Evolutionary conservation across 2,329 filamentous ascomycete genomes (phyloP).

Genomic region (Ophiognomonia clavigignenti-juglandacearum): DNA sequence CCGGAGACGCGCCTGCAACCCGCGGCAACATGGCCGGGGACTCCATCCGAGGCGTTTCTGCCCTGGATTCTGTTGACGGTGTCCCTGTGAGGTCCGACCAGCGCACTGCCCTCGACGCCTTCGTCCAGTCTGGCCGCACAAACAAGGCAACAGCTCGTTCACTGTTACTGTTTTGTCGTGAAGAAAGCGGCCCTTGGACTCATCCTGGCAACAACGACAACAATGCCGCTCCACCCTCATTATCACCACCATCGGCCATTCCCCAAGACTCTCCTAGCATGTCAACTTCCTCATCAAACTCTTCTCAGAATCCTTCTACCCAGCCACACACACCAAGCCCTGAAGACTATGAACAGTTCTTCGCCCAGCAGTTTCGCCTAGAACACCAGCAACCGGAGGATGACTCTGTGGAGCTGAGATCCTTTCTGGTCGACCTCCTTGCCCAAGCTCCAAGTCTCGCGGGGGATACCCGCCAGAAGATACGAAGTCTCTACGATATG

Average conservation of each 20-base stretch:
- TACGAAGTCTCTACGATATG: constrained; percentile 22
- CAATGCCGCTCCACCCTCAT: constrained; percentile 11
- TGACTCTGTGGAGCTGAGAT: not conserved
- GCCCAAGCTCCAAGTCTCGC: not conserved
- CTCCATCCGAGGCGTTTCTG: not conserved
- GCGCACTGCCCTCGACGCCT: not conserved
- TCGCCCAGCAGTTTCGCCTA: constrained; percentile 18
- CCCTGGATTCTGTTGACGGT: not conserved
- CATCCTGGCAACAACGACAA: not conserved
- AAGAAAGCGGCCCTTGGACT: not conserved
- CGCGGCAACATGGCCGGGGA: not conserved
- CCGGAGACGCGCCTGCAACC: not conserved
- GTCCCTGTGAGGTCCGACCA: not conserved
- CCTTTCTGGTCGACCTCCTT: not conserved
- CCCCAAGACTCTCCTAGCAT: constrained; percentile 23
- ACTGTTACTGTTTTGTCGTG: not conserved
- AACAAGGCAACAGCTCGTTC: not conserved
- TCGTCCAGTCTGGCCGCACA: not conserved
- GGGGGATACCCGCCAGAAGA: constrained; percentile 20
- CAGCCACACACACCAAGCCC: constrained; percentile 2
- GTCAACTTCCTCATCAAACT: constrained; percentile 27
- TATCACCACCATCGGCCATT: too few relatives aligned
- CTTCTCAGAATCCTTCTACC: constrained; percentile 23
- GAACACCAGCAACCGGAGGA: constrained; percentile 2
- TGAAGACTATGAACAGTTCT: not conserved